phyloP scores from a whole-genome alignment of 2,329 filamentous ascomycete genomes.

The Nemania abortiva region DNA sequence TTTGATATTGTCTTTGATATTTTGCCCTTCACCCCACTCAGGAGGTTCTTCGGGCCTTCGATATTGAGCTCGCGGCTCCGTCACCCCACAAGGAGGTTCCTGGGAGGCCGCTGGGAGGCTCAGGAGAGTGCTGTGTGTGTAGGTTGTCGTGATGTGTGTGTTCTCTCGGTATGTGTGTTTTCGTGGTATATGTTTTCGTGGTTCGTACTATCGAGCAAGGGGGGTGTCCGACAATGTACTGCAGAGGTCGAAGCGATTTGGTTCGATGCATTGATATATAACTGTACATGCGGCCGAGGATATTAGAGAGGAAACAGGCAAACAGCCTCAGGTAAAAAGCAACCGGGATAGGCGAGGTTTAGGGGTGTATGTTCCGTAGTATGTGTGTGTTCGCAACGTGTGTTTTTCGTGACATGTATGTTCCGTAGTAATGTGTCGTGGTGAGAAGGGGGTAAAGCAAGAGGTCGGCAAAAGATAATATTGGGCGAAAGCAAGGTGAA shows the following conservation, averaged over 20 bases:
- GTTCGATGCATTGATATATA: slow-evolving; percentile 23
- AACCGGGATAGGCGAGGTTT: slow-evolving; percentile 3
- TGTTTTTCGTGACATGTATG: too few relatives aligned
- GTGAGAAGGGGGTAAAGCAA: neutral
- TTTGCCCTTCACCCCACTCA: neutral
- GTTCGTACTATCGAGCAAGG: slow-evolving; percentile 21
- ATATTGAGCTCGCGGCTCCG: neutral
- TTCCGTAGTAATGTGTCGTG: neutral
- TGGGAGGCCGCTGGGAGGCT: neutral
- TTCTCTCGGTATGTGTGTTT: too few relatives aligned
- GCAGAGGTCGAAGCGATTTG: slow-evolving; percentile 16
- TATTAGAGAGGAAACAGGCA: neutral
- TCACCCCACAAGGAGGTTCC: neutral
- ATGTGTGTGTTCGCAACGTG: too few relatives aligned
- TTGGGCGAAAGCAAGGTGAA: neutral
- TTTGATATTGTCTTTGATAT: too few relatives aligned
- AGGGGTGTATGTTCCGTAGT: neutral
- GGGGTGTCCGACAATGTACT: slow-evolving; percentile 16
- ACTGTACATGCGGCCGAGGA: neutral
- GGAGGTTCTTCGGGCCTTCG: neutral
- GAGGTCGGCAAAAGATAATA: neutral
- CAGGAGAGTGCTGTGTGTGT: neutral
- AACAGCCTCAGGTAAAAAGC: neutral
- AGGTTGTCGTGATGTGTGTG: too few relatives aligned
- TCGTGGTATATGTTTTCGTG: too few relatives aligned